Evolutionary conservation across 2,329 filamentous ascomycete genomes (phyloP), one percentile per base, ranked within the genome.

Genomic region (Teratosphaeria pseudoeucalypti): DNA sequence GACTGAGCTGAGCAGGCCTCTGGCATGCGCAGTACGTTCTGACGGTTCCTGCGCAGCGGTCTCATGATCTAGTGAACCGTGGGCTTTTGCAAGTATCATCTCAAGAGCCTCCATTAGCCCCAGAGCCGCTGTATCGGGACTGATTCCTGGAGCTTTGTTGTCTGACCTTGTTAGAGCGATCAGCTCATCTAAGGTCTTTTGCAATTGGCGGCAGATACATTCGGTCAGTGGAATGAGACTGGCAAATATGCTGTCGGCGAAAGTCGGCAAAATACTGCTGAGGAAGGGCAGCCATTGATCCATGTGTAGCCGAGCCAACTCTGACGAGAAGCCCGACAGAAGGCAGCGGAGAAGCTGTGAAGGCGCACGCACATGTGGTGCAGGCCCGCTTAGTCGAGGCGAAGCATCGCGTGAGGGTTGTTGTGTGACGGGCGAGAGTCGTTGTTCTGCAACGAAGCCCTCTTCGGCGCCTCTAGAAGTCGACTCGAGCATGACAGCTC

Each of bases 211-310:
- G 71, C 92, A 96, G 52, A 99, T 81, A 34, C 90, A 95, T 72
- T 94, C 92, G 1, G 96, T 92, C 2, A 99, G 79, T 11, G 91
- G 94, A 57, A 99, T 86, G 37, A 99, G 77, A 57, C 94, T 88
- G 70, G 96, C 89, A 71, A 96, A 96, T 54, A 96, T 90, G 5
- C 87, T 85, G 52, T 89, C 86, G 0, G 88, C 82, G 72, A 95
- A 96, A 14, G 95, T 79, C 0, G 92, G 90, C 34, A 99, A 77
- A 53, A 90, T 89, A 70, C 92, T 88, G 4, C 85, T 83, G 7
- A 99, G 79, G 65, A 99, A 92, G 34, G 83, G 81, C 10, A 96
- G 85, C 95, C 95, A 99, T 70, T 89, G 92, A 67, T 97, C 92
- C 39, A 99, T 78, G 6, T 95, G 86, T 9, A 85, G 79, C 5